These are phyloP conservation scores for Populus deltoides DNA, from an alignment of 345 rosid genomes.

Conservation along the genomic window DNA sequence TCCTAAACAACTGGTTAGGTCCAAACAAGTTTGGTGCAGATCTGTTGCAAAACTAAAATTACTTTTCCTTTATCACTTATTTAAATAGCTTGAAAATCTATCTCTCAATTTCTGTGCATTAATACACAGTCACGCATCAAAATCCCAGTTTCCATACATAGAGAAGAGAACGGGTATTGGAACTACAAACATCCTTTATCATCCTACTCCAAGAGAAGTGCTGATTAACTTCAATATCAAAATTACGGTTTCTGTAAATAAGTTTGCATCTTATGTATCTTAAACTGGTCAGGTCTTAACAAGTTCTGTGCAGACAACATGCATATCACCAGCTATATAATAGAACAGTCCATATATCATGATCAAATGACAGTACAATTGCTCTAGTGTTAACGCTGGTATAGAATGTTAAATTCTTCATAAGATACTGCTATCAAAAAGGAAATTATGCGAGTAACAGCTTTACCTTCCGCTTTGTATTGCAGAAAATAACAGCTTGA, in stretches of 20 bases:
- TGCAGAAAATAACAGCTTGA: conserved; percentile 97
- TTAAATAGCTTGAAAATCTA: not conserved
- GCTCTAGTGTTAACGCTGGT: not conserved
- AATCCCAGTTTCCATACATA: not conserved
- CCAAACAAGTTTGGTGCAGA: not conserved
- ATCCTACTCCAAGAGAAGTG: not conserved
- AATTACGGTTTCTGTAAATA: not conserved
- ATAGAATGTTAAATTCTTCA: not conserved
- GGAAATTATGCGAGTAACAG: not conserved
- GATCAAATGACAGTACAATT: not conserved
- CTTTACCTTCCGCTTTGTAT: conserved; percentile 85
- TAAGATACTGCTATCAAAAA: not conserved
- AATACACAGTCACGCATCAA: not conserved
- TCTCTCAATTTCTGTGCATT: not conserved
- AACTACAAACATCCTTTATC: not conserved
- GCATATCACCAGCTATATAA: not conserved
- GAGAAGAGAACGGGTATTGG: not conserved
- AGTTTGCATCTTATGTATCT: not conserved
- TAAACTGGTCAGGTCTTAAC: not conserved
- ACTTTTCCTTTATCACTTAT: not conserved
- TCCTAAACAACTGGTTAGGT: not conserved
- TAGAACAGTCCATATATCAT: not conserved
- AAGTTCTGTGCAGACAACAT: not conserved
- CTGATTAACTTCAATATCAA: not conserved
- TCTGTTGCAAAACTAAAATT: not conserved